Conservation (phyloP, 305 asterid species). For the Solanum hybrid region DNA sequence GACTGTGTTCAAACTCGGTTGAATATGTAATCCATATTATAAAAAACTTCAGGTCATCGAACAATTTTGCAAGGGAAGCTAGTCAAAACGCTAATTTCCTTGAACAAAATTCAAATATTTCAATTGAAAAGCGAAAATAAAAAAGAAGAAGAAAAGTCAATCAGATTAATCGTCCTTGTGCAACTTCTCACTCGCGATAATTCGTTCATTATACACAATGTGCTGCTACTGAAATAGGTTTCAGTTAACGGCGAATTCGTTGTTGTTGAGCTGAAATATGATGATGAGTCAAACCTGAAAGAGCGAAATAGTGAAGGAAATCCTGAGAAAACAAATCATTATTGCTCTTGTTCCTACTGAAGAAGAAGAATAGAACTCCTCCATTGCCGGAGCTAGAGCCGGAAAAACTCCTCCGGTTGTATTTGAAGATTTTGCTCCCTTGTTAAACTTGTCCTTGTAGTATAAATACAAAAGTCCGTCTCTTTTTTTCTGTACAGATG, state of each 20-base stretch:
- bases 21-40: not conserved
- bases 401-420: not conserved
- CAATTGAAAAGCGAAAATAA: not conserved
- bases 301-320: constrained; percentile 14
- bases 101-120: not conserved
- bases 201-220: not conserved
- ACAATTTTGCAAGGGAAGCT: not conserved
- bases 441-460: not conserved
- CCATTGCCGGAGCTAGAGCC: not conserved
- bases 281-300: constrained; percentile 34
- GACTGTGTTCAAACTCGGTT: not conserved
- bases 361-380: not conserved
- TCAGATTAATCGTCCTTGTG: not conserved
- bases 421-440: not conserved
- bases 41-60: not conserved
- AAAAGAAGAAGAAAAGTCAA: not conserved
- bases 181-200: not conserved
- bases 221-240: not conserved
- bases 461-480: not conserved
- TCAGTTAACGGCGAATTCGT: not conserved
- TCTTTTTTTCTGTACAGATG: constrained; percentile 12
- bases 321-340: constrained; percentile 3
- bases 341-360: constrained; percentile 26
- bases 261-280: not conserved
- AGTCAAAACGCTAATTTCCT: not conserved